Conservation (phyloP, 192 early-diverging fungal species). For the Coemansia sp. region DNA sequence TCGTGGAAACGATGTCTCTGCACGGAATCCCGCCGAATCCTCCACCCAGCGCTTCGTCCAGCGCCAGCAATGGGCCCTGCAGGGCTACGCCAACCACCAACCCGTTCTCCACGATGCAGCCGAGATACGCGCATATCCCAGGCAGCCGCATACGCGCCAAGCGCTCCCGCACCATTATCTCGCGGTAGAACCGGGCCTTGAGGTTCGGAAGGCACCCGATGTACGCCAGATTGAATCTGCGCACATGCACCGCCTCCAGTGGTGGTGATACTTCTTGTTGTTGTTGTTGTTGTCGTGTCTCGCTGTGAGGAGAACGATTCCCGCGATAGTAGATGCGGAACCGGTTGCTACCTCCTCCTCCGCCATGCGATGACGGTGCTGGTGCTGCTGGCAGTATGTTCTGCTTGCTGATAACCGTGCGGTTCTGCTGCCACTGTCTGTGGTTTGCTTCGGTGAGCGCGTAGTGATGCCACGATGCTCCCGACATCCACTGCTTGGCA, state of each 20-base stretch:
- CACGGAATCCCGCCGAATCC: conserved; percentile 7
- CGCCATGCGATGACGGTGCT: background rate
- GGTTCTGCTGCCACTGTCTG: conserved; percentile 2
- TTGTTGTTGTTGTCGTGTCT: conserved; percentile 7
- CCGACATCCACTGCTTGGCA: background rate
- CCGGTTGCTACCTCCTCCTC: background rate
- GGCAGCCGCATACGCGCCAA: conserved; percentile 10
- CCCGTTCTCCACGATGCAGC: conserved; percentile 22
- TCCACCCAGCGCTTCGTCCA: conserved; percentile 8
- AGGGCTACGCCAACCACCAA: conserved; percentile 18
- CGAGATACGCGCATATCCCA: conserved; percentile 9
- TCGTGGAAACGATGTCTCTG: conserved; percentile 4
- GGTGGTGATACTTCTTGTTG: background rate
- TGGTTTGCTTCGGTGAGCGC: conserved; percentile 11
- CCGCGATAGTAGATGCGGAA: background rate
- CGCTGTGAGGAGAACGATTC: background rate
- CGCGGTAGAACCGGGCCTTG: conserved; percentile 15
- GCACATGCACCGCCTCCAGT: background rate
- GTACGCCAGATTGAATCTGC: conserved; percentile 13
- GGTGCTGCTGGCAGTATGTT: conserved; percentile 16
- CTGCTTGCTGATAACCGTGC: conserved; percentile 3
- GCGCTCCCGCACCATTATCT: conserved; percentile 8
- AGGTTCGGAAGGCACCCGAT: conserved; percentile 23
- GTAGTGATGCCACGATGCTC: conserved; percentile 18
- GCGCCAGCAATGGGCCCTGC: background rate